Evolutionary conservation across 345 rosid genomes (phyloP), one percentile per base, ranked within the genome.

Genomic region (Lepidium aucheri): DNA sequence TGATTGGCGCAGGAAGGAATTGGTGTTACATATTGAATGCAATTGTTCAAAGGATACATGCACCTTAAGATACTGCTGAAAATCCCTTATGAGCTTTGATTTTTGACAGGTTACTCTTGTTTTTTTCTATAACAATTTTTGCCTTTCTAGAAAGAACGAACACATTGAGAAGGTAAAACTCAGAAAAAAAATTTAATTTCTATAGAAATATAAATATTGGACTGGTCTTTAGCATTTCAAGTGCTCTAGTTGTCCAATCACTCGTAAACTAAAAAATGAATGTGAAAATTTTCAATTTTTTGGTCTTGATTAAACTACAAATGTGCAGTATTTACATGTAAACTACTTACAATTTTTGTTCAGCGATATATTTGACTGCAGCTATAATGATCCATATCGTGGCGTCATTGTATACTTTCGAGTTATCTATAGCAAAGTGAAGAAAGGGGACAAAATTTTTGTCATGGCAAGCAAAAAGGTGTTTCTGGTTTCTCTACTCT

Each of bases 21-120:
- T n/a, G n/a, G n/a, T n/a, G n/a, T n/a, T n/a, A n/a, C n/a, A n/a
- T n/a, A n/a, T n/a, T n/a, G n/a, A n/a, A n/a, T n/a, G n/a, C n/a
- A n/a, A n/a, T n/a, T n/a, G n/a, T n/a, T n/a, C n/a, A n/a, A n/a
- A 71, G 97, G 97, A 61, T 86, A 70, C 96, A 97, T 12, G 83
- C 96, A 60, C 97, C 97, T 14, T 60, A 9, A 13, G 80, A 86
- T 72, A 83, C 84, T 60, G 79, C 89, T 51, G 80, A 38, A 35
- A 77, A 68, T 59, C 92, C 90, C 60, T 76, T 88, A 60, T 79
- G 95, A 74, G 96, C 96, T 59, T 78, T 94, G 63, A 94, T 94
- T 74, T 94, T 90, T 83, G 99, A 94, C 77, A 90, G 98, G 96
- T 75, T 76, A 81, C 70, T 58, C 77, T 49, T 75, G 28, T 50